Conservation (phyloP, 768 basidiomycete species). For the Saitozyma sp. region DNA sequence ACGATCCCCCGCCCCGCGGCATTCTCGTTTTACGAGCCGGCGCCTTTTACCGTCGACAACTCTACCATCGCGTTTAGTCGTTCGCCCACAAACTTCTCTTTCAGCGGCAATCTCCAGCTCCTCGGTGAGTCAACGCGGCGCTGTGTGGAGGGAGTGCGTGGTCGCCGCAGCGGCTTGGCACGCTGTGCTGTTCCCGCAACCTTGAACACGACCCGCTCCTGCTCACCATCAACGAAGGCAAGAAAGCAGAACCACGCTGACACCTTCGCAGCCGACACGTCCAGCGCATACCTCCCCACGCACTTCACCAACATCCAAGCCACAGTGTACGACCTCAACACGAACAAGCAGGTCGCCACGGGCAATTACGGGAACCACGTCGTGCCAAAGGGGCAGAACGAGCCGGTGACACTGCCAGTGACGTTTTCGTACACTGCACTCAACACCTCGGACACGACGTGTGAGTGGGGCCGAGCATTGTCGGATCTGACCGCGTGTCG, state of each 20-base stretch:
- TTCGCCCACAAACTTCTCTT: constrained; percentile 83
- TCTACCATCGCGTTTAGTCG: constrained; percentile 65
- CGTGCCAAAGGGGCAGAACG: constrained; percentile 67
- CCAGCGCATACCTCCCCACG: constrained; percentile 72
- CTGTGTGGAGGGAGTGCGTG: no score
- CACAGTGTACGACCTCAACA: constrained; percentile 67
- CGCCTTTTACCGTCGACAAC: constrained; percentile 61
- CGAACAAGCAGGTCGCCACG: constrained; percentile 64
- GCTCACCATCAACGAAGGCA: background rate
- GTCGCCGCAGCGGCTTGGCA: no score
- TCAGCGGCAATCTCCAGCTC: constrained; percentile 72
- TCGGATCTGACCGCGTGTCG: no score
- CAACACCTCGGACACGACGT: constrained; percentile 80
- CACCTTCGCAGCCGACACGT: constrained; percentile 62
- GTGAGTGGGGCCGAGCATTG: constrained; percentile 57
- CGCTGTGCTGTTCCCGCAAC: no score
- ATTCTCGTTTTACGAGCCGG: constrained; percentile 63
- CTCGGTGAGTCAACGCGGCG: constrained; percentile 53
- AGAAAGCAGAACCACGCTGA: constrained; percentile 1
- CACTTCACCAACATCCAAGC: constrained; percentile 70
- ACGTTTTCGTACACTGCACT: constrained; percentile 78
- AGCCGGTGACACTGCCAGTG: constrained; percentile 70
- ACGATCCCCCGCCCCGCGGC: constrained; percentile 78
- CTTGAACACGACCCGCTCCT: no score
- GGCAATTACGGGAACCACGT: constrained; percentile 65